Evolutionary conservation across 2,329 filamentous ascomycete genomes (phyloP), one percentile per base, ranked within the genome.

Genomic region (Ascochyta lentis): DNA sequence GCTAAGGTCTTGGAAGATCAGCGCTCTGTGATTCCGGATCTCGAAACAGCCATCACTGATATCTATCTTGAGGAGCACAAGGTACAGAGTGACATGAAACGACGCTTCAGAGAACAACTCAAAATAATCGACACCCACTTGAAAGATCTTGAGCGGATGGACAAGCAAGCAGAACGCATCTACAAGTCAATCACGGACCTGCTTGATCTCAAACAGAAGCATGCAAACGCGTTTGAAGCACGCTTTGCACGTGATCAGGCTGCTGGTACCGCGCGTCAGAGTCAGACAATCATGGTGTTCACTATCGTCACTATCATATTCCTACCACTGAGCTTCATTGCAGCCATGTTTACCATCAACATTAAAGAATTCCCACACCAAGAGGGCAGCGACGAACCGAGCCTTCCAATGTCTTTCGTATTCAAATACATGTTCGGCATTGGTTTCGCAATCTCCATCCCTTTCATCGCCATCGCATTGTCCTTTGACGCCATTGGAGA

Each of bases 151-250:
- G 79, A 82, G 31, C 79, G 85, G 15, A 89, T 89, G 86, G 83
- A 86, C 64, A 81, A 82, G 46, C 86, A 87, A 68, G 85, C 86
- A 0, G 79, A 83, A 54, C 79, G 82, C 22, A 84, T 88, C 57
- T 87, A 88, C 65, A 75, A 80, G 39, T 83, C 80, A 53, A 81
- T 89, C 40, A 86, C 83, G 0, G 83, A 88, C 61, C 75, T 89
- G 5, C 81, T 89, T 0, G 86, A 89, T 60, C 79, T 89, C 1
- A 89, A 89, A 65, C 86, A 89, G 64, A 89, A 89, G 69, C 86
- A 89, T 54, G 86, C 85, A 60, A 89, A 89, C 71, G 85, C 85
- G 0, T 83, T 88, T 42, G 86, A 89, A 67, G 86, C 86, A 1
- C 82, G 86, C 3, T 88, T 84, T 48, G 81, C 83, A 0, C 77